These are phyloP conservation scores for Cercospora nicotianae DNA, from an alignment of 2,329 filamentous ascomycete genomes.

Conservation along the genomic window DNA sequence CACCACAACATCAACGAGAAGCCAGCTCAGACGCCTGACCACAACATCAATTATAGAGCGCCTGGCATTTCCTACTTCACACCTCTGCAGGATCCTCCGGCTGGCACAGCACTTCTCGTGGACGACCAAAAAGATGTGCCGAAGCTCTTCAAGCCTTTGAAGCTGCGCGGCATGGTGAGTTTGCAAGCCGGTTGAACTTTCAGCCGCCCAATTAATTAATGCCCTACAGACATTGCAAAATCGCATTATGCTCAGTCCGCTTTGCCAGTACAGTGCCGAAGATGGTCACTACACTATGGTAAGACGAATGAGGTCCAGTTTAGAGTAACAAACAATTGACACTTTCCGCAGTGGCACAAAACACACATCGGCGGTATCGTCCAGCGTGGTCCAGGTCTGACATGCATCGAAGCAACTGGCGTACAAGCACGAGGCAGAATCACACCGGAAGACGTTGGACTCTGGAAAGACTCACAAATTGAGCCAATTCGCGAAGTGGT, in stretches of 20 bases:
- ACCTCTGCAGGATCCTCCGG: constrained; percentile 47
- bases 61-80: constrained; percentile 52
- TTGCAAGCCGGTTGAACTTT: not conserved
- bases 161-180: constrained; percentile 52
- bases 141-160: constrained; percentile 60
- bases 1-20: constrained; percentile 35
- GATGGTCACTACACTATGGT: constrained; percentile 70
- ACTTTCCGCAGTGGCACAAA: constrained; percentile 62
- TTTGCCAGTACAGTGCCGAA: constrained; percentile 67
- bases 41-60: constrained; percentile 45
- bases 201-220: too few species aligned
- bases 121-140: constrained; percentile 54
- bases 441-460: constrained; percentile 72
- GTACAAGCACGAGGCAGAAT: constrained; percentile 78
- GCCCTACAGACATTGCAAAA: constrained; percentile 23
- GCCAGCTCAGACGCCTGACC: constrained; percentile 19
- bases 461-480: constrained; percentile 85
- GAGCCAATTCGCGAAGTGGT: constrained; percentile 67
- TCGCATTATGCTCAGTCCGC: constrained; percentile 62
- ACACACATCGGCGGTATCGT: constrained; percentile 72
- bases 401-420: constrained; percentile 75
- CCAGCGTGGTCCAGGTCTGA: constrained; percentile 69
- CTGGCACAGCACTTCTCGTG: constrained; percentile 49
- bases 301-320: too few species aligned
- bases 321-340: not conserved